Evolutionary conservation across 208 protist species (phyloP).

Genomic region (Angomonas ambiguus): DNA sequence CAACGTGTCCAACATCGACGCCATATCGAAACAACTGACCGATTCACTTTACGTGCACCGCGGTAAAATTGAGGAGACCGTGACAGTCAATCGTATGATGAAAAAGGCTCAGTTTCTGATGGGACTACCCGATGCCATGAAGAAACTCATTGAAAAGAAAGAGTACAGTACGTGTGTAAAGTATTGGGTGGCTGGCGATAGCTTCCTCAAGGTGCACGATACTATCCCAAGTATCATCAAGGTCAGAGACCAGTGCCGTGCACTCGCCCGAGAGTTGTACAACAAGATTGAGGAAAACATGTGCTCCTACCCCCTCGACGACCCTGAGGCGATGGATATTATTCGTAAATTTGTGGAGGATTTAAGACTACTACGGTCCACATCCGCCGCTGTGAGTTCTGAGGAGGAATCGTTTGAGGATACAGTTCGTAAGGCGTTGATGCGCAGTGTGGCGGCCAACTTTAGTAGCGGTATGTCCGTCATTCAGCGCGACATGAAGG

Average conservation of each 20-base stretch:
- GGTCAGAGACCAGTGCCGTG: conserved; percentile 48
- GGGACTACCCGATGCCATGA: conserved; percentile 62
- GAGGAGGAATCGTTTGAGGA: conserved; percentile 44
- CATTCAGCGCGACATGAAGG: conserved; percentile 41
- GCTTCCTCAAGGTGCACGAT: conserved; percentile 62
- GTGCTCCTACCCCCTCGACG: conserved; percentile 58
- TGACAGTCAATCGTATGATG: conserved; percentile 66
- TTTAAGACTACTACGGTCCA: conserved; percentile 77
- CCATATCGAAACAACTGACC: conserved; percentile 49
- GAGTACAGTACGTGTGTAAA: conserved; percentile 55
- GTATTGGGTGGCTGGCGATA: conserved; percentile 79
- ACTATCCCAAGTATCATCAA: conserved; percentile 51
- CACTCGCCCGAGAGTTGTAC: conserved; percentile 61
- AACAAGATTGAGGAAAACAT: conserved; percentile 53
- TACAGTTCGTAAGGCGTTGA: conserved; percentile 49
- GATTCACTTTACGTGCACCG: conserved; percentile 60
- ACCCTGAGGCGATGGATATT: conserved; percentile 73
- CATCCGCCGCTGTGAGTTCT: conserved; percentile 24
- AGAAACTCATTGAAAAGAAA: conserved; percentile 44
- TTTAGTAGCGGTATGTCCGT: conserved; percentile 44
- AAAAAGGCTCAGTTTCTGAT: conserved; percentile 83
- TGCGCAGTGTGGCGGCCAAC: conserved; percentile 53
- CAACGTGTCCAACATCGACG: conserved; percentile 73
- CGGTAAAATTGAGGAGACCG: conserved; percentile 63
- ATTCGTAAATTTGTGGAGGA: conserved; percentile 66